Percentiles rank a stretch among this genome's conserved stretches.
phyloP scores from a whole-genome alignment of 257 asterid genomes.

The Penstemon eatonii region DNA sequence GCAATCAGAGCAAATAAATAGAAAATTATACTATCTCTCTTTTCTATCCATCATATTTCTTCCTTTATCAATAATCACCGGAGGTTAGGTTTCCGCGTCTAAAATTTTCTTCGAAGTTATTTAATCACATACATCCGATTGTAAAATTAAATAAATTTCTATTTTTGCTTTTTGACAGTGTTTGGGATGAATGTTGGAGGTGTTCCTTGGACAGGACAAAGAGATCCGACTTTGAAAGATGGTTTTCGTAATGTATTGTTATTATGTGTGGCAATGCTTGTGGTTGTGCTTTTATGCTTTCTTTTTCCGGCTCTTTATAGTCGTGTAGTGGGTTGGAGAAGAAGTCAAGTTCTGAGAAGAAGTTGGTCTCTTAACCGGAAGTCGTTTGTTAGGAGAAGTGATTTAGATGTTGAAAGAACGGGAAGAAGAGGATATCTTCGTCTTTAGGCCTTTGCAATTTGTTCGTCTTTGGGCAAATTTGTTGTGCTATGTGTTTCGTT shows the following conservation, averaged over 20 bases:
- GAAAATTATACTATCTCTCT: constrained; percentile 88
- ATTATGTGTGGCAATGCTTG: constrained; percentile 57
- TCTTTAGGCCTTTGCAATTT: constrained; percentile 23
- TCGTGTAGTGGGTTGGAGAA: constrained; percentile 56
- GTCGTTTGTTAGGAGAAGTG: constrained; percentile 52
- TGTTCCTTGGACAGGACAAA: constrained; percentile 95
- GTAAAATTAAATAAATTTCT: not conserved
- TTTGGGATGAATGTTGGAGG: constrained; percentile 99
- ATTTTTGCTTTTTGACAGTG: constrained; percentile 39
- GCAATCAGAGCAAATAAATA: constrained; percentile 95
- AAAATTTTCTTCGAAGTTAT: not conserved
- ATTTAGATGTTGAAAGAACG: constrained; percentile 35
- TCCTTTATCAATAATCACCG: constrained; percentile 86
- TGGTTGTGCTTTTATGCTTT: constrained; percentile 71
- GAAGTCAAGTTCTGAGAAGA: constrained; percentile 44
- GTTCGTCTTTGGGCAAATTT: too few species aligned
- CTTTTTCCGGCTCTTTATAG: constrained; percentile 70
- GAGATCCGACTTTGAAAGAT: constrained; percentile 55
- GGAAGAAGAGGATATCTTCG: constrained; percentile 65
- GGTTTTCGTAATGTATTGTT: constrained; percentile 80
- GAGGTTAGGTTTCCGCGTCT: constrained; percentile 50
- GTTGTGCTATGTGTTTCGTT: not conserved
- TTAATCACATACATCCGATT: too few species aligned
- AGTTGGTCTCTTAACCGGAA: constrained; percentile 65
- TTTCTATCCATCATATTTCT: constrained; percentile 94